Percentiles rank a stretch among this genome's conserved stretches.
Evolutionary conservation across 441 rosid species (phyloP).

Genomic region (Isatis lusitanica): DNA sequence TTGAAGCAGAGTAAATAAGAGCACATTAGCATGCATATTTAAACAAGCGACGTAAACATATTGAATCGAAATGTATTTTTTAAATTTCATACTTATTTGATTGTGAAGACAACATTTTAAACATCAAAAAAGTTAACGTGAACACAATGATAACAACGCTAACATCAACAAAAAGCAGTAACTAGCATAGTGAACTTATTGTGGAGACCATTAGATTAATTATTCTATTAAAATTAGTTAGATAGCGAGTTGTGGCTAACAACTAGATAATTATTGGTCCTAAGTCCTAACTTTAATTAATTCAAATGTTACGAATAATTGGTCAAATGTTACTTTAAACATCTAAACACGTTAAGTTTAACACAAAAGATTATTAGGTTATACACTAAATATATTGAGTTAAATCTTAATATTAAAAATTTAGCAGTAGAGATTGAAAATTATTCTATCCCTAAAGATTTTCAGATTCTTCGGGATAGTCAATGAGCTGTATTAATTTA

Average conservation of each 20-base stretch:
- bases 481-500: slow-evolving; percentile 26
- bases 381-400: background rate
- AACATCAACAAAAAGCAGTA: background rate
- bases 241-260: background rate
- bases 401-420: background rate
- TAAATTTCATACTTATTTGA: background rate
- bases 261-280: background rate
- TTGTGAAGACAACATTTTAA: background rate
- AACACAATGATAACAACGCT: background rate
- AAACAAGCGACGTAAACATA: background rate
- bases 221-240: background rate
- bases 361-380: background rate
- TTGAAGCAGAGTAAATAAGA: background rate
- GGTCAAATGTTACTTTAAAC: background rate
- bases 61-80: background rate
- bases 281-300: background rate
- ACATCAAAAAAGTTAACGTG: background rate
- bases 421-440: background rate
- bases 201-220: background rate
- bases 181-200: background rate
- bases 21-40: background rate
- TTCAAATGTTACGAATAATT: background rate
- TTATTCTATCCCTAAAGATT: background rate
- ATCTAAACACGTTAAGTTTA: background rate
- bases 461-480: slow-evolving; percentile 12